Evolutionary conservation across 2,329 filamentous ascomycete genomes (phyloP).

Genomic region (Diaporthe sp.): DNA sequence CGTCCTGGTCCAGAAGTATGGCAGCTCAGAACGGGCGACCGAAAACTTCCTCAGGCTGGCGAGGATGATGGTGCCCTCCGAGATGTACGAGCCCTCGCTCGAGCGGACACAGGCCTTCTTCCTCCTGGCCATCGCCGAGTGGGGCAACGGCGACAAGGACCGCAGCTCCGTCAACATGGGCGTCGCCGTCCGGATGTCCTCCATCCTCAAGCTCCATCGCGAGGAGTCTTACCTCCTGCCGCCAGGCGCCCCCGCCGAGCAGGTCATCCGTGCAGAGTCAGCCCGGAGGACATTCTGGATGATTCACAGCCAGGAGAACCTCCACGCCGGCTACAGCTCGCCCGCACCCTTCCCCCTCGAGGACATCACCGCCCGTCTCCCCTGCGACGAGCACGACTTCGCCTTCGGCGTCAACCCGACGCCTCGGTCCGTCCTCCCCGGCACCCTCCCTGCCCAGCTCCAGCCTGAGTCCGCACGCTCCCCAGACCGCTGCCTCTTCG

Average conservation of each 20-base stretch:
- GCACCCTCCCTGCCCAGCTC: constrained; percentile 48
- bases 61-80: constrained; percentile 43
- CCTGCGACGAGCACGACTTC: constrained; percentile 55
- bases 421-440: constrained; percentile 50
- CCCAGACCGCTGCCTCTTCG: constrained; percentile 52
- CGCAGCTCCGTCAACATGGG: constrained; percentile 54
- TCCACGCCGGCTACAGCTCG: constrained; percentile 52
- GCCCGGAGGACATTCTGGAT: constrained; percentile 55
- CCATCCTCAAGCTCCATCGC: constrained; percentile 51
- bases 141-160: constrained; percentile 51
- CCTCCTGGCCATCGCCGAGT: constrained; percentile 50
- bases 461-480: constrained; percentile 46
- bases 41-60: constrained; percentile 47
- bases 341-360: constrained; percentile 50
- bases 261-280: constrained; percentile 50
- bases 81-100: constrained; percentile 50
- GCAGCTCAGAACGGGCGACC: constrained; percentile 45
- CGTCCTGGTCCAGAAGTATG: constrained; percentile 45
- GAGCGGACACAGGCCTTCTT: constrained; percentile 51
- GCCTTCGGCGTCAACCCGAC: constrained; percentile 50
- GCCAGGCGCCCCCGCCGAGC: constrained; percentile 45
- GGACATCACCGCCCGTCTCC: constrained; percentile 53
- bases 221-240: constrained; percentile 53
- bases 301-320: constrained; percentile 53
- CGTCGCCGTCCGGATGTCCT: constrained; percentile 53